Evolutionary conservation across 768 basidiomycete species (phyloP).

Genomic region (Suillus tomentosus): DNA sequence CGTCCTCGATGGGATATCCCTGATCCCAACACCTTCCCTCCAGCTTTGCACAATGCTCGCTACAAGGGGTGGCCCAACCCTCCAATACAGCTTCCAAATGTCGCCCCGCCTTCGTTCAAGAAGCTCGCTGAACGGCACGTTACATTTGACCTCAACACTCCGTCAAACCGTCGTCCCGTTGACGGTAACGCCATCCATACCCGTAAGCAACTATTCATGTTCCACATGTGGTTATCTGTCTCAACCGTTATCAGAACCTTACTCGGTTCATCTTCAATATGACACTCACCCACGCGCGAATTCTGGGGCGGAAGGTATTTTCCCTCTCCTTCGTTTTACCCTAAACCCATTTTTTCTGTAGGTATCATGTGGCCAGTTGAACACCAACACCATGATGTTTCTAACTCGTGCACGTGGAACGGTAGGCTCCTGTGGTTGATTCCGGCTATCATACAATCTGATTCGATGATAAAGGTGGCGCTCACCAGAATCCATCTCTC

Average conservation of each 20-base stretch:
- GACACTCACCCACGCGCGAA: background rate
- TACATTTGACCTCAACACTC: background rate
- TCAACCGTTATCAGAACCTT: background rate
- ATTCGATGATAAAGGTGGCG: background rate
- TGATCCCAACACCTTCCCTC: background rate
- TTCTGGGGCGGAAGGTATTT: background rate
- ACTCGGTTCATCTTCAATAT: background rate
- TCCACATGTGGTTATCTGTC: background rate
- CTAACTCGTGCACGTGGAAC: background rate
- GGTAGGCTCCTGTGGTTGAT: background rate
- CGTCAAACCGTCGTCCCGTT: background rate
- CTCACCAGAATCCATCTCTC: background rate
- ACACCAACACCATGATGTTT: background rate
- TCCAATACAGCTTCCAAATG: background rate
- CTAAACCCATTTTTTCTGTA: background rate
- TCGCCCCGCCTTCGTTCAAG: background rate
- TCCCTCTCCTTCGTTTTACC: too few species aligned
- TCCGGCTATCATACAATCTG: background rate
- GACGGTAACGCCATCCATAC: background rate
- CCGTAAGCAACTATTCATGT: background rate
- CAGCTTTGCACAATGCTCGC: background rate
- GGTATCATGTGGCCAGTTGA: background rate
- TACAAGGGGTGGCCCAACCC: conserved; percentile 7
- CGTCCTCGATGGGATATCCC: background rate
- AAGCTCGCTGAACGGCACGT: background rate